Evolutionary conservation across 2,329 filamentous ascomycete species (phyloP).

Genomic region (Lithohypha guttulata): DNA sequence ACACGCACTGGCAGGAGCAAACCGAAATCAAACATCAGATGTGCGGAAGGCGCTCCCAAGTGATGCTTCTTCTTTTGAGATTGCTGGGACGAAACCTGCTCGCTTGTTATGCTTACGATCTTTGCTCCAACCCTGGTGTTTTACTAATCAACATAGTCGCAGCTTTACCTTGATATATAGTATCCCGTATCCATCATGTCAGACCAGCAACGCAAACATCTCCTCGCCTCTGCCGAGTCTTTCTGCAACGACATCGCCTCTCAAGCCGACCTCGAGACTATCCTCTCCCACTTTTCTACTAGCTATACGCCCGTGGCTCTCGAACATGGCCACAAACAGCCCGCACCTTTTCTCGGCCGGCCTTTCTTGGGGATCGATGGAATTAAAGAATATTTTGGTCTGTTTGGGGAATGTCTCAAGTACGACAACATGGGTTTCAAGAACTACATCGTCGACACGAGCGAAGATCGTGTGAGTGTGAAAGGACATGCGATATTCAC

Average conservation of each 20-base stretch:
- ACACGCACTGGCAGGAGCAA: too few relatives aligned
- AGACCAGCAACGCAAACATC: constrained; percentile 12
- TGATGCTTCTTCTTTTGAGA: too few relatives aligned
- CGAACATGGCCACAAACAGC: constrained; percentile 32
- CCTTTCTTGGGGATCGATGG: constrained; percentile 30
- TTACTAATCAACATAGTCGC: too few relatives aligned
- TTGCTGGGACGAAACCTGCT: too few relatives aligned
- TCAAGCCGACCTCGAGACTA: constrained; percentile 18
- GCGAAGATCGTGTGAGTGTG: constrained; percentile 25
- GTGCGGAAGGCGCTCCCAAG: too few relatives aligned
- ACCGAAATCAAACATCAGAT: too few relatives aligned
- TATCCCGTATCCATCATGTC: constrained; percentile 11
- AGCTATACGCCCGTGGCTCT: constrained; percentile 21
- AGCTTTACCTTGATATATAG: too few relatives aligned
- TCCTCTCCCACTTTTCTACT: constrained; percentile 28
- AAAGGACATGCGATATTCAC: constrained; percentile 28
- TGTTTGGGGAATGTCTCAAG: constrained; percentile 24
- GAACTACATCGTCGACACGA: constrained; percentile 30
- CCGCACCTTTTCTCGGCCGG: constrained; percentile 34
- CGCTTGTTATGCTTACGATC: too few relatives aligned
- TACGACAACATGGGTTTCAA: constrained; percentile 30
- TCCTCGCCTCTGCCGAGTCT: constrained; percentile 23
- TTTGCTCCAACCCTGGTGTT: too few relatives aligned
- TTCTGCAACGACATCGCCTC: constrained; percentile 27
- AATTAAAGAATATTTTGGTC: constrained; percentile 28